Conservation (phyloP, 1,284 basidiomycete genomes). For the Heterobasidion occidentale region DNA sequence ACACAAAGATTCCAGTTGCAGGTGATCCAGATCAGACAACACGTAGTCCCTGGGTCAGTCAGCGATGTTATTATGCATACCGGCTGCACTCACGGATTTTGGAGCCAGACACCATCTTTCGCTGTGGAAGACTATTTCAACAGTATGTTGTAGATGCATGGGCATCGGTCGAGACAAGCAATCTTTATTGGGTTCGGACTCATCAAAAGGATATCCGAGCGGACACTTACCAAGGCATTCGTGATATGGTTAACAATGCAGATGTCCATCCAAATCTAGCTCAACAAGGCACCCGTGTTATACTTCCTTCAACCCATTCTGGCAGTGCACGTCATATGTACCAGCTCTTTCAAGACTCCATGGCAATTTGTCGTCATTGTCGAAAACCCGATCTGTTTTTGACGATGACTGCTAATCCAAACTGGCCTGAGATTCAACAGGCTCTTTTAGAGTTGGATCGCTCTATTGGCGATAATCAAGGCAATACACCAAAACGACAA, state of each 20-base stretch:
- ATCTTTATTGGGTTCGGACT: slow-evolving; percentile 25
- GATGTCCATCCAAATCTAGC: neutral
- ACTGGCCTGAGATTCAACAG: too few relatives aligned
- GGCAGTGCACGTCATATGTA: too few relatives aligned
- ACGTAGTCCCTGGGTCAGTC: too few relatives aligned
- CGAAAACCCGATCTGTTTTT: too few relatives aligned
- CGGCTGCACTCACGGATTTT: slow-evolving; percentile 19
- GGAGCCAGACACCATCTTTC: slow-evolving; percentile 25
- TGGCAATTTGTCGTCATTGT: too few relatives aligned
- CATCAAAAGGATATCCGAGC: slow-evolving; percentile 20
- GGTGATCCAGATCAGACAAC: slow-evolving; percentile 8
- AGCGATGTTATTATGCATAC: slow-evolving; percentile 22
- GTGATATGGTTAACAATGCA: slow-evolving; percentile 21
- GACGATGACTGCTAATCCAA: too few relatives aligned
- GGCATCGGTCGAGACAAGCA: slow-evolving; percentile 19
- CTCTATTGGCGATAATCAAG: too few relatives aligned
- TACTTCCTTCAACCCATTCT: slow-evolving; percentile 39
- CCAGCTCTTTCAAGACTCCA: too few relatives aligned
- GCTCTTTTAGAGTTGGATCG: too few relatives aligned
- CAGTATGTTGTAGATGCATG: slow-evolving; percentile 28
- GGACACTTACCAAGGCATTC: slow-evolving; percentile 26
- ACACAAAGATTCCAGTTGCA: slow-evolving; percentile 17
- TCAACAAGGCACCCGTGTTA: slow-evolving; percentile 17
- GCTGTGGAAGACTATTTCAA: slow-evolving; percentile 27
- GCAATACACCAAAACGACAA: too few relatives aligned